Conservation (phyloP, 2,329 filamentous ascomycete species). For the Neonectria sp. region DNA sequence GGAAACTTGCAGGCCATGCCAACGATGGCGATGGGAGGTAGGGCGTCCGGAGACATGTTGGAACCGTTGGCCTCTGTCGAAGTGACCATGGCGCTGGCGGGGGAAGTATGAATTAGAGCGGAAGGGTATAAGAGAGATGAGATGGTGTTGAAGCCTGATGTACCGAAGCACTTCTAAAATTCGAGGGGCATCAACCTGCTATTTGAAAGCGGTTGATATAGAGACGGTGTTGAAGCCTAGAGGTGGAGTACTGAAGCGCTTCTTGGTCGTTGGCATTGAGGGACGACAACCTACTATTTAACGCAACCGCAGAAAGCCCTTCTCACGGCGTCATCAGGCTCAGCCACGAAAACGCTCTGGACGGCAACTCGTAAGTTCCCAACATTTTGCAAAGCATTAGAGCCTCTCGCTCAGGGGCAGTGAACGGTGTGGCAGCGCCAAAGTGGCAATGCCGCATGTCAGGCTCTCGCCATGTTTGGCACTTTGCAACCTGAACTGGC, state of each 20-base stretch:
- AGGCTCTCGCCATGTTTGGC: not conserved
- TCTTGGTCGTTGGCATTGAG: not conserved
- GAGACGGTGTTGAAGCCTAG: slow-evolving; percentile 1
- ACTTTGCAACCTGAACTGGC: not conserved
- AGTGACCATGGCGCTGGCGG: not conserved
- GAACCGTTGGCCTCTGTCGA: not conserved
- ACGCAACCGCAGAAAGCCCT: not conserved
- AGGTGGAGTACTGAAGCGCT: not conserved
- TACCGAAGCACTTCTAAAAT: not conserved
- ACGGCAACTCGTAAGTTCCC: slow-evolving; percentile 12
- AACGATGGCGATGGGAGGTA: slow-evolving; percentile 38
- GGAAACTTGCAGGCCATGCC: slow-evolving; percentile 44
- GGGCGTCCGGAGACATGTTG: slow-evolving; percentile 13
- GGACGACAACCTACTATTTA: slow-evolving; percentile 1
- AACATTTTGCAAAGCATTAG: not conserved
- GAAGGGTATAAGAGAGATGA: not conserved
- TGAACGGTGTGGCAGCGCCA: not conserved
- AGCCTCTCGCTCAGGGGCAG: not conserved
- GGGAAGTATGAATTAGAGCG: not conserved
- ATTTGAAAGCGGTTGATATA: not conserved
- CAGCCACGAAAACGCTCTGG: slow-evolving; percentile 1
- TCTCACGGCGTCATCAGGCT: not conserved
- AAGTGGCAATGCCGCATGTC: not conserved
- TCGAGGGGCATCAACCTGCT: not conserved
- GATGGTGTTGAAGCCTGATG: slow-evolving; percentile 7